Evolutionary conservation across 768 basidiomycete species (phyloP), one percentile per base, ranked within the genome.

Genomic region (Dacryopinax spathularia): DNA sequence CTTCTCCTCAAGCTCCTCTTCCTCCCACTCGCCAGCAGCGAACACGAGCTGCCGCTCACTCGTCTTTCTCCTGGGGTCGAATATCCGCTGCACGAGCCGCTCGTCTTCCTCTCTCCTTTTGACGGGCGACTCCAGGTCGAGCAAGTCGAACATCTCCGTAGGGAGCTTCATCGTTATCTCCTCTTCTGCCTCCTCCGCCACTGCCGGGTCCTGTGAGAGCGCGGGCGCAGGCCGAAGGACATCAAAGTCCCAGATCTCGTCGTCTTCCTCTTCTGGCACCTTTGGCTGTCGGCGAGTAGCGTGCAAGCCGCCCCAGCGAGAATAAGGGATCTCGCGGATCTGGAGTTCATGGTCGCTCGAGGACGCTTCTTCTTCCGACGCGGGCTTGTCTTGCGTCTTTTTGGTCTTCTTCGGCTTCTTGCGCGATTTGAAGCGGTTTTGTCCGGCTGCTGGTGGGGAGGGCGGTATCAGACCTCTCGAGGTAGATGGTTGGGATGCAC

Each of bases 211-310:
- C 48, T 56, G 48, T 10, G 48, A 56, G 48, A 56, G 48, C 48
- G 48, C 48, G 6, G 48, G 48, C 3, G 48, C 48, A 31, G 48
- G 48, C 5, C 48, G 48, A 10, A 13, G 29, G 5, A 56, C 48
- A 18, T 56, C 48, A 56, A 56, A 56, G 48, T 56, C 48, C 48
- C 48, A 56, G 48, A 56, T 56, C 48, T 56, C 48, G 29, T 56
- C 48, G 25, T 56, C 25, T 20, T 56, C 48, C 25, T 56, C 48
- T 6, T 56, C 48, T 18, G 39, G 39, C 7, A 6, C 39, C 4
- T 41, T 41, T 13, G 48, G 48, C 7, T 29, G 10, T 3, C 48
- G 48, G 25, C 48, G 48, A 5, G 25, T 25, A 3, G 48, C 48
- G 25, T 56, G 48, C 48, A 56, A 9, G 18, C 48, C 48, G 48